Conservation (phyloP, 768 basidiomycete genomes). For the Suillus tomentosus region DNA sequence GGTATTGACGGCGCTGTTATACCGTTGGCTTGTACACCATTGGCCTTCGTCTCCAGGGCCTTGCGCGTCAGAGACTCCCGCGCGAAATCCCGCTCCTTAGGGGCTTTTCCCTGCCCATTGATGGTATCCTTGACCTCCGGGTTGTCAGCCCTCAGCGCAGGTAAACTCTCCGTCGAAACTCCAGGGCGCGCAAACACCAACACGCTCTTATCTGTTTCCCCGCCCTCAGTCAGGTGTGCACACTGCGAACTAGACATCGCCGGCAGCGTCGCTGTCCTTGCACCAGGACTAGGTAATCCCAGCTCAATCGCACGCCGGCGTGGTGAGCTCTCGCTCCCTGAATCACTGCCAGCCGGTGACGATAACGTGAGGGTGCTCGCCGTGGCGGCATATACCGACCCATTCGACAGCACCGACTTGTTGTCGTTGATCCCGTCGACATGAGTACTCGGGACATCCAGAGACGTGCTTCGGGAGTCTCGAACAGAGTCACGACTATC, state of each 20-base stretch:
- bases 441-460: not conserved
- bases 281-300: slow-evolving; percentile 20
- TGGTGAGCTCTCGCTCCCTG: slow-evolving; percentile 15
- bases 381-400: slow-evolving; percentile 10
- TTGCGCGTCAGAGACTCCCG: slow-evolving; percentile 12
- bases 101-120: slow-evolving; percentile 1
- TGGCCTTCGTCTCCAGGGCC: slow-evolving; percentile 10
- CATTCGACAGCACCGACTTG: slow-evolving; percentile 16
- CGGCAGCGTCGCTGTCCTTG: slow-evolving; percentile 39
- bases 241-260: slow-evolving; percentile 15
- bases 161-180: slow-evolving; percentile 73
- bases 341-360: slow-evolving; percentile 19
- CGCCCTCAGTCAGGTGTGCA: slow-evolving; percentile 10
- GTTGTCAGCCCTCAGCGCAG: slow-evolving; percentile 19
- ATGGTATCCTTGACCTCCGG: not conserved
- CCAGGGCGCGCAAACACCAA: slow-evolving; percentile 74
- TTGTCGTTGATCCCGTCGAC: slow-evolving; percentile 14
- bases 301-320: slow-evolving; percentile 23
- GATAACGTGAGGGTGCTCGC: slow-evolving; percentile 17
- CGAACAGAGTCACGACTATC: not conserved
- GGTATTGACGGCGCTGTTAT: slow-evolving; percentile 2
- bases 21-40: not conserved
- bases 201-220: slow-evolving; percentile 73
- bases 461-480: not conserved
- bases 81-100: not conserved